Base-by-base conservation (phyloP, 345 rosid species). In the Draba incana region DNA sequence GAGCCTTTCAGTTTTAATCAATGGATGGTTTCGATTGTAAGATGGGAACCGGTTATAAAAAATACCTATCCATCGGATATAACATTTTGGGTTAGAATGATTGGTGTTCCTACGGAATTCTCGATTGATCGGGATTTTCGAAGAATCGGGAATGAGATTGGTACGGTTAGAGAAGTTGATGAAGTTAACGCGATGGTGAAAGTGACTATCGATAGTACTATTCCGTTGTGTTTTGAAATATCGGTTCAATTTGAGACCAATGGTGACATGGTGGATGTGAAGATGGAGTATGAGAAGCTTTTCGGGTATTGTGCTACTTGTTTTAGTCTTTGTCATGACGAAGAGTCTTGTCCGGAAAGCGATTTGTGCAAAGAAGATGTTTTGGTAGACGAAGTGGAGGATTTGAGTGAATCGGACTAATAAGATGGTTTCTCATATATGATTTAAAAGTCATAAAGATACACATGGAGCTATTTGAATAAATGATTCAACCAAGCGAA, bases 231-330 rank as follows among this genome's bases (percentile, higher is more conserved):
- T 23, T 48, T 63, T 3, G 13, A 48, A 23, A 20, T 48, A 6
- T 2, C 35, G 2, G 0, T 20, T 47, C 3, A 0, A 8, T 48
- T 47, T 6, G 67, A 10, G 33, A 62, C 5, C 0, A n/a, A 45
- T 20, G 23, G 45, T 12, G 68, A 23, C 5, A 8, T 20, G 20
- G 31, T 12, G 33, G 8, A 23, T 16, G 33, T 63, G 46, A 4
- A 49, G 35, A 49, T 63, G 66, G 57, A 63, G 57, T 63, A 63
- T 0, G 56, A 49, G 1, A 63, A 64, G 24, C 68, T 49, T 50
- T n/a, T 0, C 1, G 15, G 48, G 1, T 37, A 64, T n/a, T 62
- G 43, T 31, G 2, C 0, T 11, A 46, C 30, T 62, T 46, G 43
- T 62, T 62, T 62, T 31, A 61, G 53, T 6, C 53, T 46, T 31